A percentile compares a stretch with the other conserved stretches of the same genome.
These are phyloP conservation scores for Penicillium digitatum DNA, from an alignment of 2,329 filamentous ascomycete genomes.

Conservation along the genomic window DNA sequence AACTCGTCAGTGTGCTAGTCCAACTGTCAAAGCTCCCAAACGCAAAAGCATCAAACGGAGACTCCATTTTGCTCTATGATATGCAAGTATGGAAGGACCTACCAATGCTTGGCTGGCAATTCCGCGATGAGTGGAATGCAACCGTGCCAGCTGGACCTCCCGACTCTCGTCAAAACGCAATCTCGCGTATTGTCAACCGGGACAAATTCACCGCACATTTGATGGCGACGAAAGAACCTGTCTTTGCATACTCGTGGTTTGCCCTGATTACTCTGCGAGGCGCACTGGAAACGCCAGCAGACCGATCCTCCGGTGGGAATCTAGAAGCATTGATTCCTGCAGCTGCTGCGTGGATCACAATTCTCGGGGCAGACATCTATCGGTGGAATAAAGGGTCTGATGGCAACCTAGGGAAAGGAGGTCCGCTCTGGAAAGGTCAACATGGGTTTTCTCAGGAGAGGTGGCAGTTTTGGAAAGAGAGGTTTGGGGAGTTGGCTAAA, in stretches of 20 bases:
- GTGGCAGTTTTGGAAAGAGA: slow-evolving; percentile 1
- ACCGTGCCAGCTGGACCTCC: background rate
- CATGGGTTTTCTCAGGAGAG: slow-evolving; percentile 1
- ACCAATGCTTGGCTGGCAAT: slow-evolving; percentile 10
- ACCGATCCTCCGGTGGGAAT: background rate
- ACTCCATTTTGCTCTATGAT: background rate
- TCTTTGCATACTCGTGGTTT: slow-evolving; percentile 2
- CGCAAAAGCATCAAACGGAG: background rate
- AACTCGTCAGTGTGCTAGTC: background rate
- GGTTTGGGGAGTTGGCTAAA: background rate
- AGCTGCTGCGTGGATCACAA: slow-evolving; percentile 1
- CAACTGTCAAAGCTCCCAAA: background rate
- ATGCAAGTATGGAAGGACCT: slow-evolving; percentile 15
- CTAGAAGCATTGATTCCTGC: background rate
- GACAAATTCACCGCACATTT: background rate
- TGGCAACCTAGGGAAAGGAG: background rate
- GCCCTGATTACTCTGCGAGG: background rate
- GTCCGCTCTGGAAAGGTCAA: background rate
- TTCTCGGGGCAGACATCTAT: background rate
- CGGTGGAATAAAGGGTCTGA: background rate
- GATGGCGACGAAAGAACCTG: background rate
- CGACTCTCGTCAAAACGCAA: background rate
- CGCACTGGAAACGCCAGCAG: background rate
- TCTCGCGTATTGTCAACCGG: background rate
- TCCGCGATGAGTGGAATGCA: slow-evolving; percentile 11